Base-by-base conservation (phyloP, 1,139 yeast species). In the Yamadazyma blattariae region DNA sequence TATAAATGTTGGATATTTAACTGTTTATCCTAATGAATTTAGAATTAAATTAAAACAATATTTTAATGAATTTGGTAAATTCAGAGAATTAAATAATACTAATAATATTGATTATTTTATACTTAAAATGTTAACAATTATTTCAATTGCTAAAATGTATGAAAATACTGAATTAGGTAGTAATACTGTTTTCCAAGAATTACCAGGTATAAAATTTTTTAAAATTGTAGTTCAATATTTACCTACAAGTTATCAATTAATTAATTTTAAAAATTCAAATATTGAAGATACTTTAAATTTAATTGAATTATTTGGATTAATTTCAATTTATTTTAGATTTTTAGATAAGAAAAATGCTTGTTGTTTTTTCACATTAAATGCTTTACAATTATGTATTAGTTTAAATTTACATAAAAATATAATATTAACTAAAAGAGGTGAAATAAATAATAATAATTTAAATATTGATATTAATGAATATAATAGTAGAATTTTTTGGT, bases 341-440 rank as follows among this genome's bases (percentile, higher is more conserved):
- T 34, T 59, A 7, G 64, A 59, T 36, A 59, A 59, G 39, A 59
- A 59, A 36, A 52, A 53, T 35, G 51, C 58, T 5, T 54, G 63
- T 1, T 54, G 52, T 8, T 41, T 44, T 27, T 54, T 54, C 34
- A 54, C 61, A 1, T 42, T 50, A 14, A 46, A 46, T 29, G 61
- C 63, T 2, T 46, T 59, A 27, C 60, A 58, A 34, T 34, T 59
- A 34, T 54, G 61, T 30, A 46, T 59, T 8, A 52, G 61, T 3
- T 44, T 59, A 25, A 57, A 59, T 30, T 32, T 59, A 7, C 63
- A 59, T 33, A 55, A 57, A 35, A 31, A 33, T 20, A 25, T 41
- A 17, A 25, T 43, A 27, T 25, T 41, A 10, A 34, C 38, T 4
- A 46, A 42, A 27, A 27, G 30, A 4, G 25, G 21, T 10, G 20